Evolutionary conservation across 805 yeast species (phyloP).

Genomic region (Wickerhamiella occidentalis): DNA sequence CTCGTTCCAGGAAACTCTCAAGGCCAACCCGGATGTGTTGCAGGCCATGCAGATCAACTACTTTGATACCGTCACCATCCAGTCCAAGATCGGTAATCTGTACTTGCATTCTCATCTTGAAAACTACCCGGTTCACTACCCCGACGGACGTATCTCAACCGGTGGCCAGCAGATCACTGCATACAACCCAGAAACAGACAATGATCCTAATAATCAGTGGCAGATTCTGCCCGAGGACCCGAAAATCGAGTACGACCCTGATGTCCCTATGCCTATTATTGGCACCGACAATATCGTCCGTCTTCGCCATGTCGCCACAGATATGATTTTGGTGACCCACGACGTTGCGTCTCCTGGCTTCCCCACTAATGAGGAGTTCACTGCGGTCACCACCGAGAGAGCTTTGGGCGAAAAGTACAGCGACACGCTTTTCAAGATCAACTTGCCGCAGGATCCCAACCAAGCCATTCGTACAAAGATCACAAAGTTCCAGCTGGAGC

Average conservation of each 20-base stretch:
- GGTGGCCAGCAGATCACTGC: constrained; percentile 90
- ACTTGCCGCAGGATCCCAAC: constrained; percentile 22
- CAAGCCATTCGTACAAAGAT: constrained; percentile 51
- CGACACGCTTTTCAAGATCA: constrained; percentile 59
- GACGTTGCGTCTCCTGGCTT: constrained; percentile 62
- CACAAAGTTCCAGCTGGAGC: constrained; percentile 65
- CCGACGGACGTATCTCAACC: constrained; percentile 91
- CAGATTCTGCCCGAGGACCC: constrained; percentile 22
- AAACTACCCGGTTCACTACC: constrained; percentile 80
- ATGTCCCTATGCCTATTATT: constrained; percentile 29
- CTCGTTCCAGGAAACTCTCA: constrained; percentile 75
- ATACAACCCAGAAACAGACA: constrained; percentile 76
- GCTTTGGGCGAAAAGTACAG: constrained; percentile 74
- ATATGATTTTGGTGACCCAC: constrained; percentile 75
- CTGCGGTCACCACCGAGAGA: constrained; percentile 67
- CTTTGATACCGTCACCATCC: constrained; percentile 51
- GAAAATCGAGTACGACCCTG: constrained; percentile 22
- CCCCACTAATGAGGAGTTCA: constrained; percentile 60
- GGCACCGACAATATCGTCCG: constrained; percentile 54
- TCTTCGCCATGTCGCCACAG: constrained; percentile 56
- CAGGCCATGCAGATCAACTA: constrained; percentile 57
- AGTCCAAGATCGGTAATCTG: constrained; percentile 47
- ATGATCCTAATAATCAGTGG: constrained; percentile 56
- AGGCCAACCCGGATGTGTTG: constrained; percentile 47
- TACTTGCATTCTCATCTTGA: constrained; percentile 82